Percentiles rank a stretch among this genome's conserved stretches.
Evolutionary conservation across 129 eudicot species (phyloP).

Genomic region (Arctium lappa): DNA sequence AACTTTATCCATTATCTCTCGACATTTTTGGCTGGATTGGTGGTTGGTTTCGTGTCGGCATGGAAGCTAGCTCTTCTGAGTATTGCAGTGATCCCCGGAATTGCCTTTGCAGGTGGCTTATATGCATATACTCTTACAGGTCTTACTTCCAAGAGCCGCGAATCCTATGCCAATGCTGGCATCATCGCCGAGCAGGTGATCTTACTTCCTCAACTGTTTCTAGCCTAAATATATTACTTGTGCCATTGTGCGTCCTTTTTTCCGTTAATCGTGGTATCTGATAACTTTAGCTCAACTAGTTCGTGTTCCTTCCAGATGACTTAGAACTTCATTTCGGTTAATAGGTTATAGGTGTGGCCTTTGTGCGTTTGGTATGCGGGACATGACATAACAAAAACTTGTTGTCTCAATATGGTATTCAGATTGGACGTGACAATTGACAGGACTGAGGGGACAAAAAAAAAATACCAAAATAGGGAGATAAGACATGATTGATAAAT

Average conservation of each 20-base stretch:
- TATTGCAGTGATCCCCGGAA: constrained; percentile 95
- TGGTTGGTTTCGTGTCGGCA: constrained; percentile 98
- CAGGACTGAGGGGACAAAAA: background rate
- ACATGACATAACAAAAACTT: no score
- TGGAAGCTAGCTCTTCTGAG: constrained; percentile 96
- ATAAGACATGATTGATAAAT: background rate
- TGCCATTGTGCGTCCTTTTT: background rate
- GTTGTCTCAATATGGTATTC: no score
- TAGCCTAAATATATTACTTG: background rate
- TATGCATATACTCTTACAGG: constrained; percentile 95
- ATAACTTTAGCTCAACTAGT: no score
- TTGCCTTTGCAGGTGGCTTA: constrained; percentile 98
- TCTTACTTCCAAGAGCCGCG: constrained; percentile 95
- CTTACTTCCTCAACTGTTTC: background rate
- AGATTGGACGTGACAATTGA: background rate
- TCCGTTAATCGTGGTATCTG: no score
- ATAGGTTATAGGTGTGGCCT: no score
- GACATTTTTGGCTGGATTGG: constrained; percentile 96
- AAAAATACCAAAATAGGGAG: background rate
- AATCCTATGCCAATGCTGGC: constrained; percentile 95
- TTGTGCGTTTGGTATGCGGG: no score
- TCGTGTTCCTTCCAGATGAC: no score
- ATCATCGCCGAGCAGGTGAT: constrained; percentile 96
- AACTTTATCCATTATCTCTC: constrained; percentile 96
- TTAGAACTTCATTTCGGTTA: no score